Evolutionary conservation across 2,329 filamentous ascomycete species (phyloP).

Genomic region (Fusarium agapanthi): DNA sequence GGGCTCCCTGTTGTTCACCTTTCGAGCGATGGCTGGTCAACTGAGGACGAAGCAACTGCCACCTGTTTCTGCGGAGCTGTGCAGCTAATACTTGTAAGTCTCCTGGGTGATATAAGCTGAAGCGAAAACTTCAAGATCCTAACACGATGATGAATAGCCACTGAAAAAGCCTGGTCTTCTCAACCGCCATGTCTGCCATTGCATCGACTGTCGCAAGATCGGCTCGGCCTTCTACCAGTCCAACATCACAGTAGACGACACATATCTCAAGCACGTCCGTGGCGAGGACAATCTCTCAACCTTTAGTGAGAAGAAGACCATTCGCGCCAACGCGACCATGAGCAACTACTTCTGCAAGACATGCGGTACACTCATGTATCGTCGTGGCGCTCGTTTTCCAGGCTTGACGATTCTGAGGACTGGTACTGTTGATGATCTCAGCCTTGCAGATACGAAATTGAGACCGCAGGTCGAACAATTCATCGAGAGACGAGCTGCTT

Average conservation of each 20-base stretch:
- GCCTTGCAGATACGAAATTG: slow-evolving; percentile 64
- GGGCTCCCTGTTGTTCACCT: background rate
- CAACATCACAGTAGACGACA: background rate
- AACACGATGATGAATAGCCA: background rate
- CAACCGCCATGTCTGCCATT: background rate
- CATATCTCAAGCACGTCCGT: background rate
- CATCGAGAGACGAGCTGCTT: slow-evolving; percentile 59
- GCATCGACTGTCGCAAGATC: slow-evolving; percentile 2
- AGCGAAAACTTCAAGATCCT: background rate
- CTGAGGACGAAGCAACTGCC: background rate
- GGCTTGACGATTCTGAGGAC: slow-evolving; percentile 60
- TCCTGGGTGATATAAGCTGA: rapidly evolving
- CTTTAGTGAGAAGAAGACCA: background rate
- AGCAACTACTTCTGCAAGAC: slow-evolving; percentile 68
- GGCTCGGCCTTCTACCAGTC: background rate
- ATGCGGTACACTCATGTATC: slow-evolving; percentile 70
- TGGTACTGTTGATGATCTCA: slow-evolving; percentile 70
- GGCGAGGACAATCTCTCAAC: background rate
- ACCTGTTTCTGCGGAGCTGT: background rate
- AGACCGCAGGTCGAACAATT: slow-evolving; percentile 63
- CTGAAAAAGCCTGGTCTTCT: background rate
- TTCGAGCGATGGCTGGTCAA: background rate
- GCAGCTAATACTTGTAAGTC: background rate
- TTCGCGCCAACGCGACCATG: slow-evolving; percentile 52
- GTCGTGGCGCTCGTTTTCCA: slow-evolving; percentile 55